Percentiles rank a stretch among this genome's conserved stretches.
Evolutionary conservation across 2,329 filamentous ascomycete species (phyloP).

Genomic region (Clarireedia monteithiana): DNA sequence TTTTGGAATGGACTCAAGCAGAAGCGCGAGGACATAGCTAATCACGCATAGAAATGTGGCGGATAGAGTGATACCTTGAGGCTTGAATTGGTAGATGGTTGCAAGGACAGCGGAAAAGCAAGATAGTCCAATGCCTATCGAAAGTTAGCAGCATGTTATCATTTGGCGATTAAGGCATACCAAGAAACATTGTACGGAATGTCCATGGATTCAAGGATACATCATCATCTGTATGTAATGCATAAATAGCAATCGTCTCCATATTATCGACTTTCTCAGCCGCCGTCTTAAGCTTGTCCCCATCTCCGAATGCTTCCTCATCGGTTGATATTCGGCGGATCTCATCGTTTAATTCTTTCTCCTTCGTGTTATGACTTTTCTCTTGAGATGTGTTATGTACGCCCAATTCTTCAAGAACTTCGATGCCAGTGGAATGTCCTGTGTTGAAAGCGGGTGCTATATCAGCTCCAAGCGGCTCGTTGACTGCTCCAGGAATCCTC

Average conservation of each 20-base stretch:
- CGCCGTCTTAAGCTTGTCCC: slow-evolving; percentile 6
- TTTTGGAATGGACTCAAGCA: slow-evolving; percentile 28
- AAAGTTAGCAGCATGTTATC: slow-evolving; percentile 23
- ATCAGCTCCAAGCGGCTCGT: slow-evolving; percentile 7
- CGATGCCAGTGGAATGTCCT: neutral
- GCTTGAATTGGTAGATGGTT: slow-evolving; percentile 41
- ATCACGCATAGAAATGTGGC: slow-evolving; percentile 36
- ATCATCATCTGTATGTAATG: slow-evolving; percentile 11
- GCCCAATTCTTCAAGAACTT: neutral
- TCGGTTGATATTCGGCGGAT: neutral
- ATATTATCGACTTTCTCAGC: slow-evolving; percentile 3
- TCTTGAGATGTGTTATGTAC: neutral
- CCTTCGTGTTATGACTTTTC: neutral
- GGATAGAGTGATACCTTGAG: slow-evolving; percentile 36
- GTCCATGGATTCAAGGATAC: slow-evolving; percentile 26
- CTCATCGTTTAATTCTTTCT: neutral
- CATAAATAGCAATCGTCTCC: neutral
- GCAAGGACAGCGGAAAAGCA: slow-evolving; percentile 33
- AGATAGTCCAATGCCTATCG: slow-evolving; percentile 29
- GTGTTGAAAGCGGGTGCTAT: slow-evolving; percentile 9
- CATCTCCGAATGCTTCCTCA: neutral
- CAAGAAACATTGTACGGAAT: slow-evolving; percentile 33
- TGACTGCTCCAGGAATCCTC: slow-evolving; percentile 10
- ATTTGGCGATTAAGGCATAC: slow-evolving; percentile 13
- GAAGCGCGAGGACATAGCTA: slow-evolving; percentile 34